Conservation (phyloP, 306 rosid genomes). For the Castanea sativa region DNA sequence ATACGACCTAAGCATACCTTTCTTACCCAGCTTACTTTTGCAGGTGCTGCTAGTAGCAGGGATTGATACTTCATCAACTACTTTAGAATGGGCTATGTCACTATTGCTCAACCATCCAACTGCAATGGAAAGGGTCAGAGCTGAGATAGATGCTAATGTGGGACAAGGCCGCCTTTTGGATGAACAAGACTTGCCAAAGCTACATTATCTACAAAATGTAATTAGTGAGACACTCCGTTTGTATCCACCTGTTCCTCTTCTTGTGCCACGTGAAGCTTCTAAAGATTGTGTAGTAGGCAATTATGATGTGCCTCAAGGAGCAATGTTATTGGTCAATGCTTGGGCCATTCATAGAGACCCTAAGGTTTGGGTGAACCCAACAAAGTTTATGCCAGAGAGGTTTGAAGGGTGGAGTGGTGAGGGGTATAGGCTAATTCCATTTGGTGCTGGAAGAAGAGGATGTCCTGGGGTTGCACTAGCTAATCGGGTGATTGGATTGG, state of each 20-base stretch:
- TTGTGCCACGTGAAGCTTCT: constrained; percentile 43
- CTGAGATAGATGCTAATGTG: constrained; percentile 1
- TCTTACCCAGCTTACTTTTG: background rate
- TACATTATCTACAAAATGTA: constrained; percentile 17
- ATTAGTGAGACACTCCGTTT: constrained; percentile 40
- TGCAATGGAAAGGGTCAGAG: constrained; percentile 14
- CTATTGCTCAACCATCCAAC: constrained; percentile 29
- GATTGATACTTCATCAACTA: constrained; percentile 22
- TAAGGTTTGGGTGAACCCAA: constrained; percentile 28
- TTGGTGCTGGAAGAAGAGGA: constrained; percentile 17
- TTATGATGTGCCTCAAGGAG: constrained; percentile 36
- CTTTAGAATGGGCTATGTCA: constrained; percentile 36
- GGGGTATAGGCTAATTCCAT: constrained; percentile 23
- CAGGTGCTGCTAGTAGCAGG: constrained; percentile 20
- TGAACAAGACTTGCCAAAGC: constrained; percentile 28
- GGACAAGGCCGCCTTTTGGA: constrained; percentile 17
- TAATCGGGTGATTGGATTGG: constrained; percentile 11
- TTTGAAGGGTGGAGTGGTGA: constrained; percentile 17
- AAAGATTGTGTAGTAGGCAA: constrained; percentile 27
- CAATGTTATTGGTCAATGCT: constrained; percentile 35
- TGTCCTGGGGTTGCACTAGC: constrained; percentile 16
- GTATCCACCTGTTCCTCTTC: constrained; percentile 32
- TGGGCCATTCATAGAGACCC: constrained; percentile 49
- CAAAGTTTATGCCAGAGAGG: constrained; percentile 36
- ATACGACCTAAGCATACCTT: background rate